These are phyloP conservation scores for Ensete ventricosum DNA, from an alignment of 176 grass and related monocot species.

Conservation along the genomic window DNA sequence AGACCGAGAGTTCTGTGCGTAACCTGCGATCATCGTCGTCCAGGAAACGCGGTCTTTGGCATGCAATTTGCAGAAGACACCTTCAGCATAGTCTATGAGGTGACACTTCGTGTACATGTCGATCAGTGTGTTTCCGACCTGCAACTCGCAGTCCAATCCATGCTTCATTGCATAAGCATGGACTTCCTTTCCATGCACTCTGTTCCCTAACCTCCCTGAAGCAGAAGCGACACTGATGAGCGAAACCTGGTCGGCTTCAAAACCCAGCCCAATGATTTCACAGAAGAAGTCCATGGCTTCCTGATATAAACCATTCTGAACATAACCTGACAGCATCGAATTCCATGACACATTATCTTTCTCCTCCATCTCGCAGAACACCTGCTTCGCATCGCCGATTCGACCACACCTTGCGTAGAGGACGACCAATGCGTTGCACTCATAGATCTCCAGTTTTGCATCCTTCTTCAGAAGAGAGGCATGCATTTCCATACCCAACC, in stretches of 20 bases:
- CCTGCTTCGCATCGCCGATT: slow-evolving; percentile 37
- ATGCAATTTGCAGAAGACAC: slow-evolving; percentile 47
- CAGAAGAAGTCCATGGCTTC: slow-evolving; percentile 41
- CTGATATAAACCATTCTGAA: slow-evolving; percentile 58
- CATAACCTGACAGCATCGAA: slow-evolving; percentile 68
- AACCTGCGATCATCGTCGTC: slow-evolving; percentile 53
- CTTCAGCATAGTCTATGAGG: slow-evolving; percentile 25
- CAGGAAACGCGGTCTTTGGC: slow-evolving; percentile 70
- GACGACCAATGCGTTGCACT: slow-evolving; percentile 56
- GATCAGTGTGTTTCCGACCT: slow-evolving; percentile 72
- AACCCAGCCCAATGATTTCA: slow-evolving; percentile 40
- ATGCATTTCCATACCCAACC: slow-evolving; percentile 71
- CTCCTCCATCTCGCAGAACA: slow-evolving; percentile 48
- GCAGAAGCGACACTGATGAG: slow-evolving; percentile 63
- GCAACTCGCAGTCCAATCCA: slow-evolving; percentile 47
- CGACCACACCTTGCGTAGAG: slow-evolving; percentile 57
- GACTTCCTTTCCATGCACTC: slow-evolving; percentile 46
- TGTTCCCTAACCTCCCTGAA: slow-evolving; percentile 43
- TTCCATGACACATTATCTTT: slow-evolving; percentile 86
- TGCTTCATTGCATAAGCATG: slow-evolving; percentile 80
- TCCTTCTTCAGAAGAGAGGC: slow-evolving; percentile 41
- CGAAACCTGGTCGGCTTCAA: slow-evolving; percentile 56
- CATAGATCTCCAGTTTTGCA: slow-evolving; percentile 34
- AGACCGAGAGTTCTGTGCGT: slow-evolving; percentile 47
- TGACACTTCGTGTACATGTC: slow-evolving; percentile 83